Conservation (phyloP, 2,329 filamentous ascomycete species). For the Penicillium sp. region DNA sequence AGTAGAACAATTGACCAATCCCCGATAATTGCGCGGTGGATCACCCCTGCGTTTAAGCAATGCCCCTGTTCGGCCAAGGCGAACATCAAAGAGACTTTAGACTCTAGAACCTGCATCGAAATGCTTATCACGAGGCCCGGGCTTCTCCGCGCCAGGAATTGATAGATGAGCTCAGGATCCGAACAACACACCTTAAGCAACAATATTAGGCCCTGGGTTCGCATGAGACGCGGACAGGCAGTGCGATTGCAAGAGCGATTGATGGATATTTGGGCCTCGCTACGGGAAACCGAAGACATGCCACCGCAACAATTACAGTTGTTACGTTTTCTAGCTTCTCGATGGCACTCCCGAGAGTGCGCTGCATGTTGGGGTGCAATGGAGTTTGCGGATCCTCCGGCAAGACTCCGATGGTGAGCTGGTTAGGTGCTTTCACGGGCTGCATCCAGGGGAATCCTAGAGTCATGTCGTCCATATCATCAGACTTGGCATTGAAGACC, state of each 20-base stretch:
- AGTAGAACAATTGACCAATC: not conserved
- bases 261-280: not conserved
- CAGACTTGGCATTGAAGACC: not conserved
- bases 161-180: not conserved
- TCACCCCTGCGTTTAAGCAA: not conserved
- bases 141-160: not conserved
- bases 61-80: too few species aligned
- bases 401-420: not conserved
- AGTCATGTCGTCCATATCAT: not conserved
- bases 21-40: not conserved
- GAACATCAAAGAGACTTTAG: too few species aligned
- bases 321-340: not conserved
- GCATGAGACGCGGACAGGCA: not conserved
- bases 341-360: not conserved
- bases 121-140: not conserved
- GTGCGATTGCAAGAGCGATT: not conserved
- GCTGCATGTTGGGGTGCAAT: not conserved
- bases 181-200: not conserved
- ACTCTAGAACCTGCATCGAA: not conserved
- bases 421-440: not conserved
- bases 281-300: not conserved
- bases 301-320: not conserved
- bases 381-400: not conserved
- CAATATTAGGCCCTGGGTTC: not conserved
- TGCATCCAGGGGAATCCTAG: not conserved